Evolutionary conservation across 2,329 filamentous ascomycete genomes (phyloP), one percentile per base, ranked within the genome.

Genomic region (Colletotrichum godetiae): DNA sequence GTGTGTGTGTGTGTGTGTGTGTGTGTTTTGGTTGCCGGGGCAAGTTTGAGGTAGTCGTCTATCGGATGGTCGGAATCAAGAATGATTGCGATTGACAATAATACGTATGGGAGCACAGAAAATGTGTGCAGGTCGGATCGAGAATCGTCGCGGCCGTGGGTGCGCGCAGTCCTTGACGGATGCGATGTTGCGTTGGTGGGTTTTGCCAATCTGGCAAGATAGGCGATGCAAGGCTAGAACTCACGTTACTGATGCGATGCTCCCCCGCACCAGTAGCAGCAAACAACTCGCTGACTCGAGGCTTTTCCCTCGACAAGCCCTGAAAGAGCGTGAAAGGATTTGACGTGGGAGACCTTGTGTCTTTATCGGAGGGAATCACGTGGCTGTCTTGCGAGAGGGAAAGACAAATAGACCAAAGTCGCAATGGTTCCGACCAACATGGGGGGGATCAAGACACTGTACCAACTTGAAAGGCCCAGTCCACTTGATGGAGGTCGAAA

Each of bases 181-280:
- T 65, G 56, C 56, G 29, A 56, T 66, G 60, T 12, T 66, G 61
- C 56, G 70, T 73, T 73, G 46, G 61, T 42, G 67, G 60, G 31
- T 67, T 60, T 61, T 55, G 71, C 56, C 71, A 60, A 73, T 66
- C 71, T 73, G 71, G 56, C 71, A 70, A 73, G 71, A 73, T 66
- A 53, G 71, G 29, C 29, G 67, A n/a, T 37, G 56, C 67, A 66
- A 73, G 71, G 71, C 71, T 66, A 67, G 70, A 60, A 29, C 46
- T 27, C 49, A 33, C 59, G 59, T 49, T 22, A n/a, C 19, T 49
- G 70, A 61, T 60, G 27, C 42, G 53, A 53, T 35, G 19, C 55
- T 53, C 42, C 66, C 70, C 70, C 70, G 70, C 70, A 70, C 59
- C 55, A 59, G 37, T 37, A 56, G 33, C 35, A 33, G 13, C 13